Percentiles rank a stretch among this genome's conserved stretches.
Conservation (phyloP, 352 stramenopile genomes). For the Globisporangium yorkense region DNA sequence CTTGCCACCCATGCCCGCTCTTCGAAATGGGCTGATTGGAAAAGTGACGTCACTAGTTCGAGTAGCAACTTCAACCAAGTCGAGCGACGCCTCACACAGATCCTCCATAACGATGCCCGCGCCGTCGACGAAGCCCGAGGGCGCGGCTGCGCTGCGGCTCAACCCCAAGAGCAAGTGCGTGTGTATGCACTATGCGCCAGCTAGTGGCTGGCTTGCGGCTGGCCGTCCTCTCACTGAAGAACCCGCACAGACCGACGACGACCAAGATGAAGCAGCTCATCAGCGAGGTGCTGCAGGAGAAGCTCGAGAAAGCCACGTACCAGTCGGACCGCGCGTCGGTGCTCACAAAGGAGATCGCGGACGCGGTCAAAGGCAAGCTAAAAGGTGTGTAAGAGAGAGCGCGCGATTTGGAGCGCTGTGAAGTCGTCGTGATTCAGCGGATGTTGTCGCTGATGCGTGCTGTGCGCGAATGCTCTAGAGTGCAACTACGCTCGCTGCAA, state of each 20-base stretch:
- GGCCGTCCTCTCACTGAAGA: neutral
- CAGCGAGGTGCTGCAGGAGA: slow-evolving; percentile 53
- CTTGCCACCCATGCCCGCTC: neutral
- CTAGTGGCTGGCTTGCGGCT: neutral
- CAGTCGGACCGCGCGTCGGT: slow-evolving; percentile 68
- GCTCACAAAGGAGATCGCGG: slow-evolving; percentile 85
- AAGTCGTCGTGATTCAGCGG: neutral
- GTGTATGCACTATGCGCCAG: neutral
- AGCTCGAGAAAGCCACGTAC: slow-evolving; percentile 55
- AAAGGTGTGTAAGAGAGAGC: slow-evolving; percentile 41
- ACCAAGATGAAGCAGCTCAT: slow-evolving; percentile 83
- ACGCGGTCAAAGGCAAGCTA: slow-evolving; percentile 76
- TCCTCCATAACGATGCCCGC: slow-evolving; percentile 26
- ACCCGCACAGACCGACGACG: slow-evolving; percentile 39
- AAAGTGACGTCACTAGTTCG: neutral
- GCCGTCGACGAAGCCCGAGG: slow-evolving; percentile 26
- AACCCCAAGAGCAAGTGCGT: slow-evolving; percentile 49
- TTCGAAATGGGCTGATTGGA: neutral
- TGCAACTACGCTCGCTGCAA: slow-evolving; percentile 85
- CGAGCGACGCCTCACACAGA: neutral
- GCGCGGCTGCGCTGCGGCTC: slow-evolving; percentile 37
- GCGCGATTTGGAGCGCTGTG: neutral
- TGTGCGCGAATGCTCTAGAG: slow-evolving; percentile 10
- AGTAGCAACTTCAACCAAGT: neutral
- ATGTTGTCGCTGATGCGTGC: neutral